phyloP scores from a whole-genome alignment of 768 basidiomycete species.

The Paxillus involutus region DNA sequence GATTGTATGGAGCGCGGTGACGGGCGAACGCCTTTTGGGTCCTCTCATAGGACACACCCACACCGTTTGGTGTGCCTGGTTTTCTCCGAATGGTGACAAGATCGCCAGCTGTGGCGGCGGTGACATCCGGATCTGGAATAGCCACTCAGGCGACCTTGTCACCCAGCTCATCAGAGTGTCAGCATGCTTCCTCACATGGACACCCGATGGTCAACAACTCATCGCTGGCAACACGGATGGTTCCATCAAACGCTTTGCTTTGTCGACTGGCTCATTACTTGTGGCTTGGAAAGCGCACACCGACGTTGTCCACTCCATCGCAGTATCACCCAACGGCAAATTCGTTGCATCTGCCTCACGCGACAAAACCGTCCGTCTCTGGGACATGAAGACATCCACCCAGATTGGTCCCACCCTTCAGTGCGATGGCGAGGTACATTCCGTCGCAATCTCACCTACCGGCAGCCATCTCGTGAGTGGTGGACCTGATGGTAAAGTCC shows the following conservation, averaged over 20 bases:
- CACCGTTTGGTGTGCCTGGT: background rate
- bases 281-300: slow-evolving; percentile 1
- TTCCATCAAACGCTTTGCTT: background rate
- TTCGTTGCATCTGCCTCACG: slow-evolving; percentile 7
- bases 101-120: background rate
- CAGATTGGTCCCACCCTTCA: background rate
- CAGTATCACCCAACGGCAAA: slow-evolving; percentile 5
- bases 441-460: background rate
- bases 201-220: background rate
- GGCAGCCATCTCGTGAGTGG: background rate
- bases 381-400: background rate
- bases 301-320: background rate
- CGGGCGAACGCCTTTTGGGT: background rate
- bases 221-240: background rate
- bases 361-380: slow-evolving; percentile 10
- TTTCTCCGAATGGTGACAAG: background rate
- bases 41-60: background rate
- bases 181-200: background rate
- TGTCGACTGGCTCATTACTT: background rate
- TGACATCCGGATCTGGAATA: background rate
- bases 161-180: background rate
- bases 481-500: background rate
- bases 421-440: background rate
- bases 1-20: background rate
- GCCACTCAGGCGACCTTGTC: background rate